Base-by-base conservation (phyloP, 75 land plant genomes). In the Selaginella tamariscina region DNA sequence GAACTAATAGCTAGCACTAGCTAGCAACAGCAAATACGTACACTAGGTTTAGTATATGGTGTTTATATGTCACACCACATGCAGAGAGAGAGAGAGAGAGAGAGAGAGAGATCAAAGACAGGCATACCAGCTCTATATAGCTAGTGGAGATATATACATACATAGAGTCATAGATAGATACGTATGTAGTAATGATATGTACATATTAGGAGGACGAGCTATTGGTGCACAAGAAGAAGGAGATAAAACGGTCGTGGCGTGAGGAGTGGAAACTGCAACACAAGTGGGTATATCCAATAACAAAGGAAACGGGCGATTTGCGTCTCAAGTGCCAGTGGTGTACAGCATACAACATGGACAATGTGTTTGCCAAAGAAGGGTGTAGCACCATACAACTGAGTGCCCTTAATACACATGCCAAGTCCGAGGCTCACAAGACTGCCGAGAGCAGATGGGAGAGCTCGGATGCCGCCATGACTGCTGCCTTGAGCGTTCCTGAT, bases 331-430 rank as follows among this genome's bases (percentile, higher is more conserved):
- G 62, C 26, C 62, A 59, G 24, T 59, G 62, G 62, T 59, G 62
- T n/a, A 59, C 62, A 8, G 21, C 62, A 2, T 59, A 23, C 26
- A 21, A 59, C 27, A 59, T 59, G 62, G 62, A 59, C 62, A 59
- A 59, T 27, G 62, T 59, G 24, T 59, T 59, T n/a, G 62, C 62
- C 21, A 59, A 59, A 21, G 62, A 59, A 26, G 62, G 62, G 23
- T 59, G 62, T 27, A 59, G 62, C 62, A 59, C 62, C 62, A 59
- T 59, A 9, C 62, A 59, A n/a, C 26, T 59, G 18, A 59, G 62
- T n/a, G 62, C 62, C 23, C 62, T 59, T 5, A 59, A 59, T n/a
- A 59, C 62, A 21, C 62, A 59, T n/a, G 62, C 62, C 21, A 59
- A 59, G 62, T 59, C 62, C 21, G 62, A 59, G 26, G 62, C 62